Base-by-base conservation (phyloP, 345 rosid species). In the Nasturtium officinale region DNA sequence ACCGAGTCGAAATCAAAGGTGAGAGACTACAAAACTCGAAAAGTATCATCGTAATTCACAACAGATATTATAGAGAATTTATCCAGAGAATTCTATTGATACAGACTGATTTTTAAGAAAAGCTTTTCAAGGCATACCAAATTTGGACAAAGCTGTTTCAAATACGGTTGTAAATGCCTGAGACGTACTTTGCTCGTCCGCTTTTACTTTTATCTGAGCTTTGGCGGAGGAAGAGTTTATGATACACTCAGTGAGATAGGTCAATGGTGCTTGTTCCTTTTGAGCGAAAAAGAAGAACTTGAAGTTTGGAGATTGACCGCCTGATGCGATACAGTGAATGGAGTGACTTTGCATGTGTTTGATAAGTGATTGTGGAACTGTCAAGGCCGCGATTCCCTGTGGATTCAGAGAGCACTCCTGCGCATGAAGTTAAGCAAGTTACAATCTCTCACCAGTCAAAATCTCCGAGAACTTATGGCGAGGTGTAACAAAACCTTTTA, bases 271-370 rank as follows among this genome's bases (percentile, higher is more conserved):
- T 74, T 88, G 90, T 1, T 83, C 90, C 82, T 91, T 95, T 52
- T 95, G 93, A 18, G 96, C 93, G 50, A 88, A 87, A 88, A 95
- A 91, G 89, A 95, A 95, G 69, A 95, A 95, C 82, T 91, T 95
- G 71, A 88, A 88, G 85, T 85, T 88, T 10, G 96, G 91, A 9
- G 91, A 81, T 77, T 91, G 96, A 35, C 97, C 99, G 0, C 99
- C 99, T 0, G 97, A 91, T 58, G 96, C 99, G 30, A 91, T 95
- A 81, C 97, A 95, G 47, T 89, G 96, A 73, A 91, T 82, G 51
- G 91, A 91, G 71, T 88, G 82, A 75, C 81, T 83, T 77, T 88
- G 97, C 99, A 91, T 87, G 83, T 91, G 96, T 74, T 76, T 81
- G 66, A 90, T 79, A 51, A 95, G 90, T 62, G 89, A 85, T 67